Base-by-base conservation (phyloP, 345 rosid species). In the Noccaea bulbosa region DNA sequence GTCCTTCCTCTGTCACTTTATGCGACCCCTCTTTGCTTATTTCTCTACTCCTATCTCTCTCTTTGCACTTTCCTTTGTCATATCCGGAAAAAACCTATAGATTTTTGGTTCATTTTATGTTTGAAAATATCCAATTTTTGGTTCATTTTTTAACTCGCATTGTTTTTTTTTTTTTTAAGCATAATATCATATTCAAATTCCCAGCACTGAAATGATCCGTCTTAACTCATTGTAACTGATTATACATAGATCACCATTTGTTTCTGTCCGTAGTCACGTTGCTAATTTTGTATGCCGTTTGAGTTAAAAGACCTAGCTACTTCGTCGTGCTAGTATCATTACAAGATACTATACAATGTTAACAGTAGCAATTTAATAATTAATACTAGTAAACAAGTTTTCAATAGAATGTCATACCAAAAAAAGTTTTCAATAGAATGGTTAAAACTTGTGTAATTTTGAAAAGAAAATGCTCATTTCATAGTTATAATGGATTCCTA, bases 1-100 rank as follows among this genome's bases (percentile, higher is more conserved):
- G 74, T 75, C 69, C 22, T 59, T 34, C 61, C 44, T 74, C 62
- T 74, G 15, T 74, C 62, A 50, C 67, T 67, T 68, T 74, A 32
- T 73, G 62, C 77, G 53, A 61, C 67, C 67, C 51, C 47, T 62
- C 63, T 56, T 56, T 2, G 4, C 46, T 20, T 41, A 49, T 49
- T 14, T 62, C 39, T 27, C 60, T 40, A 20, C 75, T 50, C 37
- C 11, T 22, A 17, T 59, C 0, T 16, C n/a, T 40, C 59, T 39
- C 50, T 71, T 61, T 71, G 11, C 53, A 20, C 62, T 37, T 64
- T 38, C 41, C 54, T 47, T 55, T 35, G 34, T 72, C 55, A 32
- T 72, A 35, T 62, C 60, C 15, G 1, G 1, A 48, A 5, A 16
- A 8, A 17, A 3, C 39, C 39, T 20, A 46, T 3, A n/a, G 5